A percentile compares a stretch with the other conserved stretches of the same genome.
Evolutionary conservation across 805 yeast species (phyloP).

Genomic region (Alloascoidea africana): DNA sequence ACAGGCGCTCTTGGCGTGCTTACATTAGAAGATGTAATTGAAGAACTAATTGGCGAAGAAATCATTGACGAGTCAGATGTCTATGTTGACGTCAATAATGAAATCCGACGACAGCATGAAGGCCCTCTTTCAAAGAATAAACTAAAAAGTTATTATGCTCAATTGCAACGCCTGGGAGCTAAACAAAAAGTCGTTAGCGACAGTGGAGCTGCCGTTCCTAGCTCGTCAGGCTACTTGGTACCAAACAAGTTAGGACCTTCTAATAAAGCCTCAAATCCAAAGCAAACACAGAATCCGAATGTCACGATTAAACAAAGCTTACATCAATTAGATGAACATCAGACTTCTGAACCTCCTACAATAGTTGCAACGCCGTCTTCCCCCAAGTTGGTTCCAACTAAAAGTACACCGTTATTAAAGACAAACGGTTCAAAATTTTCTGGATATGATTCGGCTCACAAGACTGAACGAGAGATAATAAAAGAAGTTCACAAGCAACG

Average conservation of each 20-base stretch:
- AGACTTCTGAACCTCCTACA: constrained; percentile 25
- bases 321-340: too few species aligned
- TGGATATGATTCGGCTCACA: too few species aligned
- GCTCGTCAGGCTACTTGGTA: constrained; percentile 1
- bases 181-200: background rate
- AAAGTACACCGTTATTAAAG: too few species aligned
- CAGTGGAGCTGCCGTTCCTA: background rate
- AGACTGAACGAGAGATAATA: background rate
- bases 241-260: constrained; percentile 29
- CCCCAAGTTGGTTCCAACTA: background rate
- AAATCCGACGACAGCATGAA: constrained; percentile 32
- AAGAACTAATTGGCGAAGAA: constrained; percentile 75
- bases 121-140: constrained; percentile 1
- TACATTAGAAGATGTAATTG: constrained; percentile 73
- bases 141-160: constrained; percentile 11
- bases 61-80: constrained; percentile 77
- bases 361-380: background rate
- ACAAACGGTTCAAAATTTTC: background rate
- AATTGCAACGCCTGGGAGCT: constrained; percentile 2
- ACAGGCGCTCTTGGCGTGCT: constrained; percentile 61
- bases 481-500: background rate
- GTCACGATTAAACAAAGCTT: constrained; percentile 62
- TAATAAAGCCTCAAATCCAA: constrained; percentile 57
- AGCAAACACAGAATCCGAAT: constrained; percentile 42
- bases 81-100: constrained; percentile 57